These are phyloP conservation scores for Beauveria bassiana DNA, from an alignment of 2,329 filamentous ascomycete genomes.

Conservation along the genomic window DNA sequence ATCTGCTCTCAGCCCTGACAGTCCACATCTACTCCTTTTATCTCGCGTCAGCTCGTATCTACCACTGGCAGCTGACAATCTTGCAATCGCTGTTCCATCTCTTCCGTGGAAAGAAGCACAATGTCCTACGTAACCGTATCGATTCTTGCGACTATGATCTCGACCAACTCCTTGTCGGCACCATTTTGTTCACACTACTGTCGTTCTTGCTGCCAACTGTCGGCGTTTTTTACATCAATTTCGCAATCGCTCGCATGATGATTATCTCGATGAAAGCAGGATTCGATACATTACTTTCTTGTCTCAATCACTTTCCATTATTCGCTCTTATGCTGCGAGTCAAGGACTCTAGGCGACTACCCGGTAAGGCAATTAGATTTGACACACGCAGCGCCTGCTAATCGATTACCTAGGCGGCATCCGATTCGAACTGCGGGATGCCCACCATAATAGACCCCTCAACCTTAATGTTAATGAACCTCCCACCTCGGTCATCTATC, in stretches of 20 bases:
- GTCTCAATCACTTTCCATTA: constrained; percentile 92
- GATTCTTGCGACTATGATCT: constrained; percentile 98
- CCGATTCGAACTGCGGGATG: constrained; percentile 81
- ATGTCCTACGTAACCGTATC: constrained; percentile 92
- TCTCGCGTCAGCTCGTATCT: constrained; percentile 91
- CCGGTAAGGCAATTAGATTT: constrained; percentile 46
- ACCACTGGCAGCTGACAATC: constrained; percentile 97
- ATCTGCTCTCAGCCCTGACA: constrained; percentile 83
- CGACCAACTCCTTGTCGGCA: constrained; percentile 91
- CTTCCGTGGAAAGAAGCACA: constrained; percentile 96
- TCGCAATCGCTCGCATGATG: constrained; percentile 86
- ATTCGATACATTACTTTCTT: constrained; percentile 86
- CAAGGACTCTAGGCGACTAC: constrained; percentile 85
- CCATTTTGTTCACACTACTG: constrained; percentile 89
- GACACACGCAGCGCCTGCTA: not conserved
- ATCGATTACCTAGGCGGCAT: constrained; percentile 48
- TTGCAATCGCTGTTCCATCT: constrained; percentile 97
- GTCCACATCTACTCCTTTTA: constrained; percentile 98
- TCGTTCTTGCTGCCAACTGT: constrained; percentile 95
- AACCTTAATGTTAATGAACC: constrained; percentile 37
- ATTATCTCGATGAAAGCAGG: constrained; percentile 90
- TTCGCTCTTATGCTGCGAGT: constrained; percentile 94
- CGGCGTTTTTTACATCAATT: constrained; percentile 93
- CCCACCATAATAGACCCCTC: constrained; percentile 41
- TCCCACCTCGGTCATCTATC: constrained; percentile 73